Evolutionary conservation across 2,329 filamentous ascomycete genomes (phyloP).

Genomic region (Cercospora citrullina): DNA sequence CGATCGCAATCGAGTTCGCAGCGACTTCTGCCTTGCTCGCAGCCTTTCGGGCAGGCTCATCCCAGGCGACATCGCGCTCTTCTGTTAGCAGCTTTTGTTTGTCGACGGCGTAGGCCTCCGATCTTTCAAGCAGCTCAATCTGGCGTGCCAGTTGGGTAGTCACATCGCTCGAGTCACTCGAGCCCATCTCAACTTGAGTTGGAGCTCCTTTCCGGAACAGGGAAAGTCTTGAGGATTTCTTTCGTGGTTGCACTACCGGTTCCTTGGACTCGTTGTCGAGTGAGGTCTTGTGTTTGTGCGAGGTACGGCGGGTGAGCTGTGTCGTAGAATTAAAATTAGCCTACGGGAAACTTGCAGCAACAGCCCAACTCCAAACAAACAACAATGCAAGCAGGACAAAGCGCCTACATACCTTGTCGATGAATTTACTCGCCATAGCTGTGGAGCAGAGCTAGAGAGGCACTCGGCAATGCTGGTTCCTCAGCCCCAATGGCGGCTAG

Average conservation of each 20-base stretch:
- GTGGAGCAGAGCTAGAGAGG: background rate
- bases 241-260: background rate
- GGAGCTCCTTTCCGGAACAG: conserved; percentile 5
- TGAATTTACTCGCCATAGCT: background rate
- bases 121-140: conserved; percentile 7
- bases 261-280: background rate
- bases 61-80: conserved; percentile 42
- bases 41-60: conserved; percentile 35
- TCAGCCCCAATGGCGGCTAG: background rate
- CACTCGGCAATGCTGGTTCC: background rate
- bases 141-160: background rate
- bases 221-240: conserved; percentile 16
- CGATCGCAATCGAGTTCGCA: conserved; percentile 41
- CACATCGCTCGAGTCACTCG: background rate
- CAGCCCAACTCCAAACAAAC: background rate
- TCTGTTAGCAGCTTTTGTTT: conserved; percentile 35
- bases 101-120: conserved; percentile 27
- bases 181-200: background rate
- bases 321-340: background rate
- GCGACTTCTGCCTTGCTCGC: conserved; percentile 34
- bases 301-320: background rate
- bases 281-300: background rate
- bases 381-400: background rate
- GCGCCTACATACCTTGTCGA: background rate
- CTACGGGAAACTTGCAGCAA: background rate